Base-by-base conservation (phyloP, 2,329 filamentous ascomycete genomes). In the Sordariomycetes sp. region DNA sequence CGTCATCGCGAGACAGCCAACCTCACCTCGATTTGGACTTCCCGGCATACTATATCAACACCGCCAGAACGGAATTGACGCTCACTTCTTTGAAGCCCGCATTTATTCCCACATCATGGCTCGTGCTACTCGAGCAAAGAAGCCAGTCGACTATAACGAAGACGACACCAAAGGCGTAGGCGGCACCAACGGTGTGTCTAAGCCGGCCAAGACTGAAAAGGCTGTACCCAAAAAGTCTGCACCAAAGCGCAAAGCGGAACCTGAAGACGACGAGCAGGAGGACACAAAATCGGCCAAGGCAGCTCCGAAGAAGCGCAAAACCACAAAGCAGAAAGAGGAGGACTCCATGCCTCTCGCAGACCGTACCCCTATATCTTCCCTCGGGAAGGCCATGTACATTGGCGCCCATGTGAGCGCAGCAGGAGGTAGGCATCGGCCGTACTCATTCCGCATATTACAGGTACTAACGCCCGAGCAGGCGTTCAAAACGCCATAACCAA, bases 331-430 rank as follows among this genome's bases (percentile, higher is more conserved):
- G 7, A 58, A 61, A 30, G 50, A 52, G 17, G 62, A 63, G 19
- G 61, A 65, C 35, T 45, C 46, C 18, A 75, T 76, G 66, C 78
- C 84, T 0, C 57, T 94, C 2, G 80, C 78, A 15, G 63, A 68
- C 18, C 73, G 92, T 23, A 88, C 86, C 1, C 59, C 69, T 5
- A 57, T 78, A 20, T 46, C 58, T 10, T 75, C 77, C 2, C 65
- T 90, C 41, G 79, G 80, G 53, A 72, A 68, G 53, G 58, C 67
- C 10, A 83, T 95, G 72, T 81, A 84, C 49, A 81, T 98, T 36
- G 92, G 92, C 12, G 92, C 92, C 1, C 92, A 98, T 55, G 86
- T 96, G 40, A 92, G 83, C 57, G 79, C 75, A 42, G 87, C 92
- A 19, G 90, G 88, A 64, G 90, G 86, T 83, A 5, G 19, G 21